Conservation (phyloP, 2,329 filamentous ascomycete species). For the Fusarium armeniacum region DNA sequence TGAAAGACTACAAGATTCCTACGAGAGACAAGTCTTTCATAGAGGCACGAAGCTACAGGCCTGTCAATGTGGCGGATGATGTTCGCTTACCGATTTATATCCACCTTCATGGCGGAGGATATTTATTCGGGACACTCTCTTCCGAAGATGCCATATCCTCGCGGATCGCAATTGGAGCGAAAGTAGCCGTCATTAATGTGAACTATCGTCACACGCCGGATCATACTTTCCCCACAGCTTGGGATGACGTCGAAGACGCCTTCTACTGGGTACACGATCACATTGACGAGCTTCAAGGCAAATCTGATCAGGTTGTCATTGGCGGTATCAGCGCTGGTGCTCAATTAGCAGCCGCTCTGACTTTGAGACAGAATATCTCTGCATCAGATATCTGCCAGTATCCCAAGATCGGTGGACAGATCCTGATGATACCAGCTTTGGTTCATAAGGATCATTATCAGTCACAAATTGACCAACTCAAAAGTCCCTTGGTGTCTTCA, state of each 20-base stretch:
- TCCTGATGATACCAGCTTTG: conserved; percentile 64
- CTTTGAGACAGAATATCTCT: conserved; percentile 55
- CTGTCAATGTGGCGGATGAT: conserved; percentile 44
- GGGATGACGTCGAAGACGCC: conserved; percentile 67
- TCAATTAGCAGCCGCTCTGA: conserved; percentile 58
- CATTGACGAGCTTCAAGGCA: conserved; percentile 26
- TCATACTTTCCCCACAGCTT: conserved; percentile 64
- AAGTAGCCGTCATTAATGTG: conserved; percentile 65
- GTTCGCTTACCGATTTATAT: conserved; percentile 62
- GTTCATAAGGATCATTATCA: conserved; percentile 38
- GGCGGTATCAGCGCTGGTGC: conserved; percentile 65
- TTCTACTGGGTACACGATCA: conserved; percentile 65
- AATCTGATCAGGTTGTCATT: conserved; percentile 54
- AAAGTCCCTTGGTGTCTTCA: conserved; percentile 57
- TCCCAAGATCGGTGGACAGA: conserved; percentile 61
- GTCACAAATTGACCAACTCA: conserved; percentile 53
- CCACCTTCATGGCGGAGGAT: conserved; percentile 69
- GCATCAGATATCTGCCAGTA: conserved; percentile 27
- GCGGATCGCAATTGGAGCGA: conserved; percentile 59
- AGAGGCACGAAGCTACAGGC: conserved; percentile 37
- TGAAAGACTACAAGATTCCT: conserved; percentile 51
- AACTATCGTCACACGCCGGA: conserved; percentile 73
- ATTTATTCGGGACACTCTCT: conserved; percentile 65
- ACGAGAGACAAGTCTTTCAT: conserved; percentile 28
- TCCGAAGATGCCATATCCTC: conserved; percentile 68